Base-by-base conservation (phyloP, 176 grass and related monocot genomes). In the Secale cereale region DNA sequence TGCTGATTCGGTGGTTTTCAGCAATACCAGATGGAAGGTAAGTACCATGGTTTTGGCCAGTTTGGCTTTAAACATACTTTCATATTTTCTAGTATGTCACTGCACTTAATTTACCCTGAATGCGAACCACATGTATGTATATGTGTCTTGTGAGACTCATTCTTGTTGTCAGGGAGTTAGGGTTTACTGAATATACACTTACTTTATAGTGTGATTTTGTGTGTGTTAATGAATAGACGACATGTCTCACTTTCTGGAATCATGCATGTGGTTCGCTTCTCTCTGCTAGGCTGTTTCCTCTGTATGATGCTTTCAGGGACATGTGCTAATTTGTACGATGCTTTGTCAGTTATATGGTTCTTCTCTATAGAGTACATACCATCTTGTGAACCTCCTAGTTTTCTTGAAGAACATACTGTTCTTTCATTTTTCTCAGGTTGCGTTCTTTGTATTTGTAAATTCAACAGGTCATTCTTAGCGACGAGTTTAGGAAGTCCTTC, bases 1-100 rank as follows among this genome's bases (percentile, higher is more conserved):
- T 81, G 60, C 94, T 36, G 56, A 94, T 37, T 97, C 94, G 11
- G 50, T 83, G 11, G 78, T 94, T 79, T 87, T 97, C 43, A 89
- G 74, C 67, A 80, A 64, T 82, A 85, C 86, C 19, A 92, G 72
- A 81, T 94, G 94, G 94, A 94, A 97, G 92, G 94, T 92, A 91
- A 72, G 27, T 28, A 26, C 23, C 70, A 73, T 73, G 39, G 70
- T 45, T 23, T 73, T 16, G 29, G 15, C 26, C 41, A 54, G 45
- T 54, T 54, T 52, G 73, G 50, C 43, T 54, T 31, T 54, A 16
- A 73, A 20, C 16, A 20, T 52, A 29, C 45, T 66, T 28, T 35
- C 22, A 43, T 48, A 56, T 11, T 17, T 60, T 78, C 22, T 37
- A 74, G 54, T 52, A 73, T 80, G 22, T 70, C 8, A 20, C 23